Evolutionary conservation across 345 rosid species (phyloP).

Genomic region (Jatropha curcas): DNA sequence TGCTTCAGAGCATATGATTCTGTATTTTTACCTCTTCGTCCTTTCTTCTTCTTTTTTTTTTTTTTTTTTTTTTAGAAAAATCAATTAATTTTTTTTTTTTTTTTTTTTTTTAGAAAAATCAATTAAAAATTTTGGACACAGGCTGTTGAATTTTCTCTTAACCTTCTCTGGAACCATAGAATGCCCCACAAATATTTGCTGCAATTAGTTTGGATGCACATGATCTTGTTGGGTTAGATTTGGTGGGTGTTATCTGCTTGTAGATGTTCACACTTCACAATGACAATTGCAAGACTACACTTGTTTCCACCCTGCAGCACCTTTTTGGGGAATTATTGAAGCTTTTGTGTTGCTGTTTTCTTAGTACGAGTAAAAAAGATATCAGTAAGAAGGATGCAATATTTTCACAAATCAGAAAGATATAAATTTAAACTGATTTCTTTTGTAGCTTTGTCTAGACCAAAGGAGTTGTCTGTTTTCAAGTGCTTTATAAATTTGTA

Average conservation of each 20-base stretch:
- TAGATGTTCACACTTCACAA: background rate
- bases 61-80: background rate
- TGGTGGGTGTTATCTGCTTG: background rate
- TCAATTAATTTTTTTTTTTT: no score
- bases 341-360: background rate
- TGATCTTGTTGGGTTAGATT: background rate
- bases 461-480: background rate
- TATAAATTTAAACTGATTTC: background rate
- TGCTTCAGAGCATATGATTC: no score
- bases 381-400: background rate
- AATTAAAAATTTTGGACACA: background rate
- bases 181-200: background rate
- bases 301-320: background rate
- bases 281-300: background rate
- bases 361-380: background rate
- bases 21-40: no score
- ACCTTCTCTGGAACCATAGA: background rate
- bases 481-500: background rate
- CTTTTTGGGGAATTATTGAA: background rate
- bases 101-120: no score
- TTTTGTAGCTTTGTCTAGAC: background rate
- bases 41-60: no score
- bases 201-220: background rate
- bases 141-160: background rate
- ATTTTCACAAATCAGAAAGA: constrained; percentile 1